Conservation (phyloP, 176 grass and related monocot genomes). For the Saccharum officinarum region DNA sequence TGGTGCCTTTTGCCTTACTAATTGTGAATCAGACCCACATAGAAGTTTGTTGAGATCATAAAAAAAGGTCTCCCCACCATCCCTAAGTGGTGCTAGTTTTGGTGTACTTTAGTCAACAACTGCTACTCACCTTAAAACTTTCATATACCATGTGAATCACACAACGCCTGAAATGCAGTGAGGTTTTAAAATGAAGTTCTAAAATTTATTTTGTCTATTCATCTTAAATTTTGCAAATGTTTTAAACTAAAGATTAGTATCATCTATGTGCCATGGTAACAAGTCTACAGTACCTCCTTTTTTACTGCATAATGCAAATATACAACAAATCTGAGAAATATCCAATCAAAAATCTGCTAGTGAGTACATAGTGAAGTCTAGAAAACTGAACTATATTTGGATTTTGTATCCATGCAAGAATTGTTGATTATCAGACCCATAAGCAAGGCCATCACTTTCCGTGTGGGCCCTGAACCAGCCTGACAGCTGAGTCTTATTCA, state of each 20-base stretch:
- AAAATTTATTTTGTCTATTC: neutral
- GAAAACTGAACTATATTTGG: neutral
- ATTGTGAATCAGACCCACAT: neutral
- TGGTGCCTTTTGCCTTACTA: neutral
- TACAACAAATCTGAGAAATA: neutral
- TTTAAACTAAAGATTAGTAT: neutral
- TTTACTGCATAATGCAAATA: neutral
- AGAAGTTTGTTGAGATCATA: constrained; percentile 25
- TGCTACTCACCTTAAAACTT: neutral
- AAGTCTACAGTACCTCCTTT: neutral
- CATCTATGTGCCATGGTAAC: neutral
- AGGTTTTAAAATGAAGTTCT: neutral
- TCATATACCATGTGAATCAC: constrained; percentile 4
- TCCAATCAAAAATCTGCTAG: neutral
- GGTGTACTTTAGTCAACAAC: neutral
- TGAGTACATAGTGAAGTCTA: neutral
- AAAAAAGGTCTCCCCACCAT: neutral
- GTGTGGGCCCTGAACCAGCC: constrained; percentile 4
- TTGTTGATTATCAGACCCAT: neutral
- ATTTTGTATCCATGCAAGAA: neutral
- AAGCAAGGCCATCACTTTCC: constrained; percentile 30
- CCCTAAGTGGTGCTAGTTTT: neutral
- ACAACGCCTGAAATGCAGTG: neutral
- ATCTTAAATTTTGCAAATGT: neutral
- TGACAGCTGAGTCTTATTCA: neutral